Base-by-base conservation (phyloP, 148 eudicot species). In the Rhododendron griersonianum region DNA sequence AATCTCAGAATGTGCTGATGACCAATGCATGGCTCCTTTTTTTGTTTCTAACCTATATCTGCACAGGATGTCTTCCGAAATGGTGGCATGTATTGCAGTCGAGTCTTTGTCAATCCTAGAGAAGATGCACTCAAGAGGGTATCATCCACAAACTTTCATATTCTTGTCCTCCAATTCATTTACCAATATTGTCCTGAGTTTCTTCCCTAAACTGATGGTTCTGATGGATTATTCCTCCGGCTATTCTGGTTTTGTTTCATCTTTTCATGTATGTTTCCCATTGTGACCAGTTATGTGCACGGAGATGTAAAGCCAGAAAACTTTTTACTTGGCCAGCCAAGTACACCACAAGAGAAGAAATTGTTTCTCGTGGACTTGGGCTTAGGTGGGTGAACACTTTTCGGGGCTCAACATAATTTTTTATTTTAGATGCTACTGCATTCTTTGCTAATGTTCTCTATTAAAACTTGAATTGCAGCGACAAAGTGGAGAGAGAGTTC, bases 271-370 rank as follows among this genome's bases (percentile, higher is more conserved):
- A 53, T 83, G 16, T 75, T 39, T 83, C 65, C 79, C 81, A 44
- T 75, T 74, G n/a, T 84, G 59, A 78, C 81, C 86, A 95, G 98
- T 76, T 95, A 94, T 89, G 97, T 95, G 85, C 98, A 95, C 86
- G 98, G 98, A 83, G 98, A 95, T 88, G 93, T 95, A 86, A 95
- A 95, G 89, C 98, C 98, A 47, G 98, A 95, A 51, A 95, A 95
- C 89, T 95, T 95, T 90, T 83, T 95, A 87, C 97, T 95, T 84
- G 98, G 98, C 59, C 96, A 95, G 86, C 96, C 98, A 59, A 87
- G 90, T 79, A 94, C 98, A 48, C 51, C 94, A 28, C 96, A 95
- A 84, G 96, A 94, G 90, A 95, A 95, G 87, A 95, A 95, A 84
- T 87, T 95, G 88, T 95, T 91, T 89, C 98, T 95, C 82, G 98